Conservation (phyloP, 306 rosid species). For the Mimosa bimucronata region DNA sequence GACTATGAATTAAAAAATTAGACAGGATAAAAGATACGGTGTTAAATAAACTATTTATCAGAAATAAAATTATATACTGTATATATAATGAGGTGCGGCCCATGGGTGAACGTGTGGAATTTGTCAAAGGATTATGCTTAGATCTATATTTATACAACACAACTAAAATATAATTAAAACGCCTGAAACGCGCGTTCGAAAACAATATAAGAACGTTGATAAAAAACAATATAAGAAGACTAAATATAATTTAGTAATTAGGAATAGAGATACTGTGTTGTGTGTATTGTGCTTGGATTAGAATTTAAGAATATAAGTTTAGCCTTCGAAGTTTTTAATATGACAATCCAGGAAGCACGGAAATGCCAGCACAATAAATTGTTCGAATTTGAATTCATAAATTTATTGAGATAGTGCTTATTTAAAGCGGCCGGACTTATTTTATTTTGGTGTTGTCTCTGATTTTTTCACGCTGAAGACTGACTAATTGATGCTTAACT, state of each 20-base stretch:
- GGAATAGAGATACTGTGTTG: too few species aligned
- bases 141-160: not conserved
- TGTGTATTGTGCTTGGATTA: not conserved
- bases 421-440: not conserved
- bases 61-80: not conserved
- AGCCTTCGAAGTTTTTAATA: not conserved
- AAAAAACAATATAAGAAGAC: too few species aligned
- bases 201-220: too few species aligned
- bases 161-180: not conserved
- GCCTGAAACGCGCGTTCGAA: not conserved
- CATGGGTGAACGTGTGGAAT: not conserved
- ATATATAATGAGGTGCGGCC: not conserved
- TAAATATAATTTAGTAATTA: too few species aligned
- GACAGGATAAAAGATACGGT: not conserved
- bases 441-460: not conserved
- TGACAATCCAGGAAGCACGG: not conserved
- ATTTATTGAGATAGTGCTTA: not conserved
- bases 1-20: not conserved
- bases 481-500: not conserved
- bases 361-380: not conserved
- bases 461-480: not conserved
- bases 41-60: not conserved
- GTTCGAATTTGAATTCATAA: not conserved
- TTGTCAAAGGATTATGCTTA: not conserved
- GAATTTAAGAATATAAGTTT: not conserved